A percentile compares a stretch with the other conserved stretches of the same genome.
Evolutionary conservation across 345 rosid genomes (phyloP).

Genomic region (Acer negundo): DNA sequence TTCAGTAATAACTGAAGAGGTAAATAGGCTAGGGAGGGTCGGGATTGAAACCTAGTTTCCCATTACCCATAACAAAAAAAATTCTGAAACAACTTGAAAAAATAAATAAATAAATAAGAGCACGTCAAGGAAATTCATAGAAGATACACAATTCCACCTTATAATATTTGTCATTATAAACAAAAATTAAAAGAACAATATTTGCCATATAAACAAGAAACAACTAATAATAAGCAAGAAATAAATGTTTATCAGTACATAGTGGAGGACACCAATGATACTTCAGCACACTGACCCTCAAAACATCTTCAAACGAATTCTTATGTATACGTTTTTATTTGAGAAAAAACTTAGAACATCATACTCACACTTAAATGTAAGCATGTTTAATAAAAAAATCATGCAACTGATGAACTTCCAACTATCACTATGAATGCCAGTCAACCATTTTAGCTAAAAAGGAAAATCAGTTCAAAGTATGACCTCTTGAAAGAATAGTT

Average conservation of each 20-base stretch:
- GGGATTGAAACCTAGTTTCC: too few relatives aligned
- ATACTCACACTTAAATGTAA: background rate
- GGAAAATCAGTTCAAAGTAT: conserved; percentile 24
- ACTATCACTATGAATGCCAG: background rate
- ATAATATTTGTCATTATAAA: background rate
- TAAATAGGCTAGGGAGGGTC: too few relatives aligned
- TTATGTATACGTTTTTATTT: background rate
- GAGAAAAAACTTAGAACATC: background rate
- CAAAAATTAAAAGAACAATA: background rate
- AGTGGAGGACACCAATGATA: background rate
- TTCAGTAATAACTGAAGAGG: too few relatives aligned
- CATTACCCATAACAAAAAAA: too few relatives aligned
- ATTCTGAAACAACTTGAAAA: too few relatives aligned
- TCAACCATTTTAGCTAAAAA: conserved; percentile 2
- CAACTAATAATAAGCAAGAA: too few relatives aligned
- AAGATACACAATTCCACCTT: background rate
- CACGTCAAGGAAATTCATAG: background rate
- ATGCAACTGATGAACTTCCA: conserved; percentile 8
- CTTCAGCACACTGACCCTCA: background rate
- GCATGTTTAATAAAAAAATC: background rate
- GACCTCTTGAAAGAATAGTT: conserved; percentile 91
- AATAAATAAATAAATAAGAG: too few relatives aligned
- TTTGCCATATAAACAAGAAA: background rate
- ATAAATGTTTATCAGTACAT: background rate
- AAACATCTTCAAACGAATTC: background rate